Base-by-base conservation (phyloP, 306 rosid genomes). In the Sindora glabra region DNA sequence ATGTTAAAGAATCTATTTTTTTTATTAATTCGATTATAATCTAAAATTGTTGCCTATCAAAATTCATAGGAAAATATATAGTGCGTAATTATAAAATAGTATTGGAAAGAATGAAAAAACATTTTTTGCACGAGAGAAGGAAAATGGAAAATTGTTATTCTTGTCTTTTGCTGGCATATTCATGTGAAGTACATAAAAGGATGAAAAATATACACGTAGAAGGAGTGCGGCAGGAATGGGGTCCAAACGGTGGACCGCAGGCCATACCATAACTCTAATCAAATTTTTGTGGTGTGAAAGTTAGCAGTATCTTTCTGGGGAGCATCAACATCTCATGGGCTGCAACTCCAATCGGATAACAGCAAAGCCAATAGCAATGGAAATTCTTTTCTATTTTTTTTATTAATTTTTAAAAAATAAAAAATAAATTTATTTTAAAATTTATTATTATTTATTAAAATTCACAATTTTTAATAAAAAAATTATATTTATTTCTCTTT, bases 221-320 rank as follows among this genome's bases (percentile, higher is more conserved):
- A 23, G 33, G 48, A 46, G 62, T 26, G 13, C 33, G 77, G 71
- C 25, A 58, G 64, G 46, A n/a, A n/a, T n/a, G 52, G 70, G 76
- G 67, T 64, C 76, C 73, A 64, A 68, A 62, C 8, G 68, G 71
- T 65, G 75, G 84, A 65, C 80, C 73, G 57, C 51, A 62, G n/a
- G n/a, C n/a, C 36, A 60, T 60, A 52, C 56, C 34, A 59, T 23
- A 65, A 64, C 57, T 62, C 63, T 57, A 5, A 50, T n/a, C 59
- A 56, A 62, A 54, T 49, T 33, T 58, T 18, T 49, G 75, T 56
- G 74, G 77, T 41, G 10, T 33, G 36, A 42, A 54, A 42, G 60
- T 21, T 19, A 29, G 24, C 59, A 75, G 72, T 75, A 75, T 70
- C 76, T 65, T 65, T 64, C 69, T 59, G 37, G 62, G 74, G 68